phyloP scores from a whole-genome alignment of 2,329 filamentous ascomycete genomes.

The Penicillium sp. region DNA sequence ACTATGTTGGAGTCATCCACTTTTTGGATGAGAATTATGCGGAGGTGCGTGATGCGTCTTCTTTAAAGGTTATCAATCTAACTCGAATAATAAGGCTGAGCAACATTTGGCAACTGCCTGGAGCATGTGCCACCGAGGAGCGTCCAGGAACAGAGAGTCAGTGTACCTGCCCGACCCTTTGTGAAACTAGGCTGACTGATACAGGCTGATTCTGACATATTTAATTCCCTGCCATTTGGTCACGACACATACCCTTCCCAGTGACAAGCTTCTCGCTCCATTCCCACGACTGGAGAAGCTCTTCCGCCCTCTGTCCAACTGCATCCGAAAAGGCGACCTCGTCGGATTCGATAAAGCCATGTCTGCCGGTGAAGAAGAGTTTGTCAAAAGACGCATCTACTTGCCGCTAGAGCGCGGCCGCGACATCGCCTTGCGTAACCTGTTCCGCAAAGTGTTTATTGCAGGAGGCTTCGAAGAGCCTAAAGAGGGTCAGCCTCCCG shows the following conservation, averaged over 20 bases:
- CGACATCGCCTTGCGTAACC: constrained; percentile 86
- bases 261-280: constrained; percentile 64
- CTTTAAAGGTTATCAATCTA: neutral
- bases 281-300: constrained; percentile 74
- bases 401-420: constrained; percentile 88
- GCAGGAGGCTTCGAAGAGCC: constrained; percentile 75
- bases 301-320: constrained; percentile 73
- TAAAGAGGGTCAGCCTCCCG: constrained; percentile 64
- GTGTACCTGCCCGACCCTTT: constrained; percentile 26
- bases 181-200: constrained; percentile 19
- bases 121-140: constrained; percentile 71
- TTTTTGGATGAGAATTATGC: constrained; percentile 94
- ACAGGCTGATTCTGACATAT: constrained; percentile 85
- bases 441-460: constrained; percentile 87
- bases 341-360: constrained; percentile 80
- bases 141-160: constrained; percentile 76
- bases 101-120: constrained; percentile 77
- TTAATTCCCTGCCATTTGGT: constrained; percentile 90
- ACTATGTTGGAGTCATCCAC: constrained; percentile 88
- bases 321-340: constrained; percentile 80
- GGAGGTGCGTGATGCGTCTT: constrained; percentile 52
- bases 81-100: constrained; percentile 60
- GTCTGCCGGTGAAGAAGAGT: constrained; percentile 79
- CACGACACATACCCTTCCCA: constrained; percentile 82
- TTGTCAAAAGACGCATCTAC: constrained; percentile 90